A percentile compares a stretch with the other conserved stretches of the same genome.
Conservation (phyloP, 1,284 basidiomycete species). For the Boletellus deceptivus region DNA sequence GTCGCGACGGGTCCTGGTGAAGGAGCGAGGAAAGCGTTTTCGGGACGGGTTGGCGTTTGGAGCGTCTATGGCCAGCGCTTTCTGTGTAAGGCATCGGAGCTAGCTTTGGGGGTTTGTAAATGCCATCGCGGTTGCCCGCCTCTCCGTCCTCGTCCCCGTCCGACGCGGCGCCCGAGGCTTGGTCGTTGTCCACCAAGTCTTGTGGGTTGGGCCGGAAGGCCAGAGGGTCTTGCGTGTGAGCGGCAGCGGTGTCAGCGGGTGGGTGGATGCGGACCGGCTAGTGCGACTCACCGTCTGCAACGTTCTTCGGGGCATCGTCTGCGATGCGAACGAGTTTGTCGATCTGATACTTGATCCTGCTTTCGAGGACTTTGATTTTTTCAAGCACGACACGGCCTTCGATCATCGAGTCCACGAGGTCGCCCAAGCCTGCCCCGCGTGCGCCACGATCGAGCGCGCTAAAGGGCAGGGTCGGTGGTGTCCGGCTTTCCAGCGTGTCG, state of each 20-base stretch:
- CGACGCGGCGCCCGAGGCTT: constrained; percentile 35
- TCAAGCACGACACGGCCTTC: constrained; percentile 77
- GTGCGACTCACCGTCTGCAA: constrained; percentile 59
- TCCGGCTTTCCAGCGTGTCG: constrained; percentile 53
- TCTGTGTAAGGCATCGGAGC: constrained; percentile 92
- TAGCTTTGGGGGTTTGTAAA: constrained; percentile 91
- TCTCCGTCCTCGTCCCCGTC: constrained; percentile 33
- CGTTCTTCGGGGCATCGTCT: constrained; percentile 54
- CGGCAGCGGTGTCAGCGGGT: constrained; percentile 1
- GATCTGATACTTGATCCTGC: constrained; percentile 90
- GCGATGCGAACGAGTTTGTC: constrained; percentile 86
- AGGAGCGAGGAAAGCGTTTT: constrained; percentile 70
- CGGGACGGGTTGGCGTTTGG: constrained; percentile 56
- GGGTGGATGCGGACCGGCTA: not conserved
- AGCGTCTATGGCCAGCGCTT: constrained; percentile 43
- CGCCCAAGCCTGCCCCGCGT: constrained; percentile 58
- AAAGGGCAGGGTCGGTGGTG: constrained; percentile 53
- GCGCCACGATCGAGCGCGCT: constrained; percentile 47
- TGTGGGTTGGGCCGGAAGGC: constrained; percentile 89
- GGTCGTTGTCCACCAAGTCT: constrained; percentile 50
- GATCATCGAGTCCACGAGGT: constrained; percentile 71
- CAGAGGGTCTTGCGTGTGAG: constrained; percentile 65
- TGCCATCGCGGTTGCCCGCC: constrained; percentile 41
- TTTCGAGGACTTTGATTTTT: constrained; percentile 78
- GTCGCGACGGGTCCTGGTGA: constrained; percentile 49